These are phyloP conservation scores for Plectranthus barbatus DNA, from an alignment of 257 asterid genomes.

Conservation along the genomic window DNA sequence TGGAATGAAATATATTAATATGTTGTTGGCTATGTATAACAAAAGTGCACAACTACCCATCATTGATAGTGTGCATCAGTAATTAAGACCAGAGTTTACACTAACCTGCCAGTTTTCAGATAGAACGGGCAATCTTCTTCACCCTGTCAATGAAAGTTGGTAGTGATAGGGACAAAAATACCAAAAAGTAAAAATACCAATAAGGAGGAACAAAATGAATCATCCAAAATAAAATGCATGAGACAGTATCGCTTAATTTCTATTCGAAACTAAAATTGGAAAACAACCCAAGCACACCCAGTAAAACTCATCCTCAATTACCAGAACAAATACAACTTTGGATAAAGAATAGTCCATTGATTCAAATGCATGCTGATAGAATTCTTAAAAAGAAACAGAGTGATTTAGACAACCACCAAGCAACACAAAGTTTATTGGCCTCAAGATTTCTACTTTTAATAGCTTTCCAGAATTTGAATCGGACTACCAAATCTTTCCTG, in stretches of 20 bases:
- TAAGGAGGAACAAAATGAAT: neutral
- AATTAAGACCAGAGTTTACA: slow-evolving; percentile 14
- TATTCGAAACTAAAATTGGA: neutral
- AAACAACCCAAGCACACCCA: neutral
- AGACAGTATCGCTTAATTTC: neutral
- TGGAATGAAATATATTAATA: slow-evolving; percentile 24
- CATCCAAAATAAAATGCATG: neutral
- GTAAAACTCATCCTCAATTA: neutral
- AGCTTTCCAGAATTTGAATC: neutral
- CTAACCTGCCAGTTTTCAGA: slow-evolving; percentile 94
- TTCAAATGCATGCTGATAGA: neutral
- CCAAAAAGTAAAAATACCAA: neutral
- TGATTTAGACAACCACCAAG: neutral
- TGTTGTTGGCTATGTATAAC: neutral
- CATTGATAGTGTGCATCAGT: neutral
- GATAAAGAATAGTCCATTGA: neutral
- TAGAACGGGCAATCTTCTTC: slow-evolving; percentile 97
- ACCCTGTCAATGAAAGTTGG: slow-evolving; percentile 49
- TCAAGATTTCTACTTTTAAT: neutral
- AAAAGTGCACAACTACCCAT: neutral
- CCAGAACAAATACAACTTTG: neutral
- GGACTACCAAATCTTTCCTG: neutral
- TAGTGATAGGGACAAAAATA: neutral
- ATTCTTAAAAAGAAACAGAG: neutral
- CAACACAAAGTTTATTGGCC: neutral